phyloP scores from a whole-genome alignment of 495 filamentous ascomycete species.

The Penicillium soppii region DNA sequence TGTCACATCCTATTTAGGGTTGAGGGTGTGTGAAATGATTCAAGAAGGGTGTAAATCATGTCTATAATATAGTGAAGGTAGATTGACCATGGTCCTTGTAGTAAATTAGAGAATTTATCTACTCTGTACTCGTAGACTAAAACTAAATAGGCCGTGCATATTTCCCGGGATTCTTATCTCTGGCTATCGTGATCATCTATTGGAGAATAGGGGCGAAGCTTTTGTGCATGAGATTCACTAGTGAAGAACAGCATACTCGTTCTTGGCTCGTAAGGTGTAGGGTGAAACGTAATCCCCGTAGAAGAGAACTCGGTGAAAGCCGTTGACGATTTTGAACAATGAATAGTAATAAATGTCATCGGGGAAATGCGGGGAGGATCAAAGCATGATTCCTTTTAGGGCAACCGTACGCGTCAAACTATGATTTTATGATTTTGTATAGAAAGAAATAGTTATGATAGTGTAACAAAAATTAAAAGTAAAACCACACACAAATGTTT shows the following conservation, averaged over 20 bases:
- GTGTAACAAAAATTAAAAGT: not conserved
- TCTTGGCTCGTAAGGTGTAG: too few species aligned
- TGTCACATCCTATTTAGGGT: not conserved
- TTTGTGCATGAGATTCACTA: not conserved
- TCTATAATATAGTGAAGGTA: too few species aligned
- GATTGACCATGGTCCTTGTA: too few species aligned
- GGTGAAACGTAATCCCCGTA: too few species aligned
- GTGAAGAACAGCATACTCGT: not conserved
- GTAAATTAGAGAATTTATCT: too few species aligned
- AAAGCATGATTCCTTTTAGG: slow-evolving; percentile 19
- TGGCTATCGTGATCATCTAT: not conserved
- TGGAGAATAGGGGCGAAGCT: not conserved
- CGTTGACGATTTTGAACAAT: too few species aligned
- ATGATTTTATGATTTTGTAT: too few species aligned
- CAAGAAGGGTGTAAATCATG: too few species aligned
- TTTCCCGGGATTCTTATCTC: not conserved
- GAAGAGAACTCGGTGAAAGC: slow-evolving; percentile 6
- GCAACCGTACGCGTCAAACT: slow-evolving; percentile 27
- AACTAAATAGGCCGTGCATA: not conserved
- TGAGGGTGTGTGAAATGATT: not conserved
- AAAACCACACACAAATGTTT: slow-evolving; percentile 12
- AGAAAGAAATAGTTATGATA: too few species aligned
- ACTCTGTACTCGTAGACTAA: not conserved
- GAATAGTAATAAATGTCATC: slow-evolving; percentile 4
- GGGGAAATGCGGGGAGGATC: slow-evolving; percentile 21